These are phyloP conservation scores for Corymbia maculata DNA, from an alignment of 345 rosid species.

Conservation along the genomic window DNA sequence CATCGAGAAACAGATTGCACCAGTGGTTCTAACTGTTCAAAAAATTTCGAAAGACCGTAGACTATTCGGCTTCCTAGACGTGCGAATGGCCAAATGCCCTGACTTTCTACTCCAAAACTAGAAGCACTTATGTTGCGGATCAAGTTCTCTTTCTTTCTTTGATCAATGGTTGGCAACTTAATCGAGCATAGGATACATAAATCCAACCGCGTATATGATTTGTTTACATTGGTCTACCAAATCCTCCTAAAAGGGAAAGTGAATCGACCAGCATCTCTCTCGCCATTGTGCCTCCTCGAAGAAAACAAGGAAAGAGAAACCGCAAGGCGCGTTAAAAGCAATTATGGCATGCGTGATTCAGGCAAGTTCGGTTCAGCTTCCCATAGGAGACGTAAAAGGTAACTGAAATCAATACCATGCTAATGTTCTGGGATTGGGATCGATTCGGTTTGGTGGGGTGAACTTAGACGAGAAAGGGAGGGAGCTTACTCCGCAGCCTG, in stretches of 20 bases:
- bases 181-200: neutral
- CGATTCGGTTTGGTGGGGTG: neutral
- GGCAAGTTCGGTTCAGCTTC: neutral
- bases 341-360: neutral
- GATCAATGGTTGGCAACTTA: neutral
- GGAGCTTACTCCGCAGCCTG: slow-evolving; percentile 60
- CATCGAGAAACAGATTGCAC: neutral
- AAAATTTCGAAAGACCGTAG: neutral
- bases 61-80: neutral
- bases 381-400: neutral
- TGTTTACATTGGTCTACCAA: neutral
- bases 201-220: neutral
- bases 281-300: neutral
- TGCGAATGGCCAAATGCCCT: neutral
- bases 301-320: neutral
- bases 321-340: neutral
- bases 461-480: neutral
- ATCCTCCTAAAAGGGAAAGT: neutral
- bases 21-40: neutral
- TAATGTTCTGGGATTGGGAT: neutral
- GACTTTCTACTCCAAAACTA: neutral
- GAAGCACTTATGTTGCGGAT: neutral
- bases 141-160: neutral
- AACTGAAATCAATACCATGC: neutral
- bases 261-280: neutral